Evolutionary conservation across 805 yeast genomes (phyloP), one percentile per base, ranked within the genome.

Genomic region (Citeromyces matritensis): DNA sequence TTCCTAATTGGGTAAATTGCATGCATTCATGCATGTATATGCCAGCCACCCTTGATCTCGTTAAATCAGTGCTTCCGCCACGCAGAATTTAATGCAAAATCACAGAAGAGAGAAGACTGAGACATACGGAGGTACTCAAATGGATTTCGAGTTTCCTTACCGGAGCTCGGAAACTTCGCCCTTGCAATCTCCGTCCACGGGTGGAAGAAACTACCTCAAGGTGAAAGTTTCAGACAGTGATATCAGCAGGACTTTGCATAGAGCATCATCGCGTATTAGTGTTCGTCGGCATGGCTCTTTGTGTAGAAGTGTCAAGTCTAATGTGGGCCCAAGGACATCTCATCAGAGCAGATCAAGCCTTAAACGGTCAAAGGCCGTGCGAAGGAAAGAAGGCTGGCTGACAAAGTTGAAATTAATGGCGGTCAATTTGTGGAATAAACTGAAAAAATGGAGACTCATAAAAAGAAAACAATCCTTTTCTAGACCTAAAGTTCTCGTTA

Each of bases 281-380:
- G 17, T 9, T 9, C n/a, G 15, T 11, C 14, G 13, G 28, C n/a
- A 11, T 13, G 9, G 25, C 6, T 19, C 15, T n/a, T 26, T 13
- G 9, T 6, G 7, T 27, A 21, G 15, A 24, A 6, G 15, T 9
- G 4, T 30, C 32, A 6, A 26, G 30, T 6, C 31, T 37, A 10
- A n/a, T n/a, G n/a, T n/a, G n/a, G n/a, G n/a, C n/a, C n/a, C n/a
- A n/a, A n/a, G n/a, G n/a, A n/a, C n/a, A n/a, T n/a, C n/a, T n/a
- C n/a, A n/a, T n/a, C n/a, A n/a, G n/a, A n/a, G n/a, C n/a, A n/a
- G n/a, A n/a, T 34, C 38, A 15, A 41, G 44, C 12, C 34, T 53
- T 12, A 45, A 40, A 27, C 38, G 58, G 30, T 40, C 51, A 1
- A 49, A 49, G 31, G 58, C 58, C 7, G 42, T 44, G n/a, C 44